Base-by-base conservation (phyloP, 1,284 basidiomycete genomes). In the Megacollybia platyphylla region DNA sequence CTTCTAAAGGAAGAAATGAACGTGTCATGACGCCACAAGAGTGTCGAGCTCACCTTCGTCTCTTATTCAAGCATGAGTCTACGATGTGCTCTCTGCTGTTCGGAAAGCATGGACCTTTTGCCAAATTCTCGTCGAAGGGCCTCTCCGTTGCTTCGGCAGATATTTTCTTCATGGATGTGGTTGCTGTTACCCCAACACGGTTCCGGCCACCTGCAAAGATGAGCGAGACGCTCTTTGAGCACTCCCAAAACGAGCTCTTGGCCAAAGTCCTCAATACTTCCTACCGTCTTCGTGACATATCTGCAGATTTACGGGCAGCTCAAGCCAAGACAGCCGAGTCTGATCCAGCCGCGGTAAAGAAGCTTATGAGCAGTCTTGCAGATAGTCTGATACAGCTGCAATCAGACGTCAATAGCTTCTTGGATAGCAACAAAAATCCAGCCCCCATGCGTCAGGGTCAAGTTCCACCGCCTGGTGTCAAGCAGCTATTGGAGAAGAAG, bases 401-500 rank as follows among this genome's bases (percentile, higher is more conserved):
- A 61, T 71, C 90, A 44, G 87, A 94, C 50, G 92, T 98, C 52
- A 98, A 98, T 61, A 91, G 86, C 57, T 97, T 97, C 63, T 88
- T 98, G 61, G 96, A 99, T 60, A 92, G 89, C 55, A 87, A 79
- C 58, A 97, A 97, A 68, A 98, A 98, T 57, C 93, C 96, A 1
- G 70, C 81, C 26, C 73, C 80, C 3, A 67, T 88, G 50, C 76
- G 86, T 46, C 85, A 89, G 57, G 94, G 94, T 13, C 92, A 90
- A 56, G 67, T 91, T n/a, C 92, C 93, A 17, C 90, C 93, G 15
- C 73, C 83, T 35, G 96, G 96, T 56, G 81, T 99, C 52, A 99
- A 98, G 70, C 96, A 99, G 61, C 76, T 85, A 9, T 66, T 99
- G 51, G 96, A 99, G 65, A 98, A 98, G 76, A 99, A 99, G 65